Evolutionary conservation across 2,329 filamentous ascomycete species (phyloP).

Genomic region (Alternaria triticina): DNA sequence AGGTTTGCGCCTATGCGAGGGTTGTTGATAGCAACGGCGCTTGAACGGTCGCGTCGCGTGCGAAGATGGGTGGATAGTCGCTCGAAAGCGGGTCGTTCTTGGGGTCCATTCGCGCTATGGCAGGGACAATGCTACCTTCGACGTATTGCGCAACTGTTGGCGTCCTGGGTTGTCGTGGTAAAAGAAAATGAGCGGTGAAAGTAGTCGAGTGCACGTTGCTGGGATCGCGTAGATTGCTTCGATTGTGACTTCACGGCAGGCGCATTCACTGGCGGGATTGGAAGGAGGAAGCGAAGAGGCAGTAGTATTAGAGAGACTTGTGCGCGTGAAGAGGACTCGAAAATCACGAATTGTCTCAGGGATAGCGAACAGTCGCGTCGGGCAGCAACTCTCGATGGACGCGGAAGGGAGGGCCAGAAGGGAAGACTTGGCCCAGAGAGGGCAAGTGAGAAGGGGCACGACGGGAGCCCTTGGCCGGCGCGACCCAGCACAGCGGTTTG

Average conservation of each 20-base stretch:
- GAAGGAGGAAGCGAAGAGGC: not conserved
- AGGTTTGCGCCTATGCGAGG: conserved; percentile 2
- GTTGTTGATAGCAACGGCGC: conserved; percentile 2
- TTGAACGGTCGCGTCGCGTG: conserved; percentile 23
- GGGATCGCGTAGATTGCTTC: conserved; percentile 6
- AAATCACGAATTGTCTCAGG: conserved; percentile 5
- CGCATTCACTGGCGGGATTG: not conserved
- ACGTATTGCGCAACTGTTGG: not conserved
- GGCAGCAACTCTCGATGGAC: conserved; percentile 15
- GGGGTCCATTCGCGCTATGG: conserved; percentile 41
- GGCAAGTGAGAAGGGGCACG: conserved; percentile 20
- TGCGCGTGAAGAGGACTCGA: not conserved
- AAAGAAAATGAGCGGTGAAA: conserved; percentile 25
- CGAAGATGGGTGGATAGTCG: conserved; percentile 43
- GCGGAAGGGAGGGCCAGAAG: not conserved
- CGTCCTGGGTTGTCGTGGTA: conserved; percentile 7
- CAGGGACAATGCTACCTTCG: not conserved
- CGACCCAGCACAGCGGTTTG: conserved; percentile 21
- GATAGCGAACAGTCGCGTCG: conserved; percentile 15
- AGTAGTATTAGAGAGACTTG: not conserved
- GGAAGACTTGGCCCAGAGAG: conserved; percentile 16
- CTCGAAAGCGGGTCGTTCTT: conserved; percentile 44
- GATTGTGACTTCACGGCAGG: not conserved
- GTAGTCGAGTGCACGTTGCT: conserved; percentile 32
- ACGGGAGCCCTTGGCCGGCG: conserved; percentile 15